phyloP scores from a whole-genome alignment of 2,329 filamentous ascomycete genomes.

The Fusarium multiceps region DNA sequence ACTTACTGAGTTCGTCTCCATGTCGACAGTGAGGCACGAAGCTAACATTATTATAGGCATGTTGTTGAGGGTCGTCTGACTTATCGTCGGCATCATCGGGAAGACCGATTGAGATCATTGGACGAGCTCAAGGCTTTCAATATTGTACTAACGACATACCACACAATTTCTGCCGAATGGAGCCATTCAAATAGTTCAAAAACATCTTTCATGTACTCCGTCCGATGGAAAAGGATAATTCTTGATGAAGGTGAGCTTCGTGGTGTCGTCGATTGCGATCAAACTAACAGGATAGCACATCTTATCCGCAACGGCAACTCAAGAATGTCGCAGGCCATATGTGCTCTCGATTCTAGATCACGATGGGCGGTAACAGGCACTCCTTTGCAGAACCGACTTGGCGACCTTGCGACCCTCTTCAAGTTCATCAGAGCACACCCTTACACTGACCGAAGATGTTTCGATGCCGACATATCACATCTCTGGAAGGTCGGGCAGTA shows the following conservation, averaged over 20 bases:
- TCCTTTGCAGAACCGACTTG: constrained; percentile 59
- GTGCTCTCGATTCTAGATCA: constrained; percentile 49
- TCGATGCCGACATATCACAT: constrained; percentile 32
- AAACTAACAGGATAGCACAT: constrained; percentile 18
- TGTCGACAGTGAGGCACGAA: fast-evolving
- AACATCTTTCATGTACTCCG: constrained; percentile 48
- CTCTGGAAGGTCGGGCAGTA: constrained; percentile 54
- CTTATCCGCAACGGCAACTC: constrained; percentile 33
- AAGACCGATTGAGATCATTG: constrained; percentile 26
- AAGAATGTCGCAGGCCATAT: constrained; percentile 48
- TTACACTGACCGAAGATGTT: constrained; percentile 44
- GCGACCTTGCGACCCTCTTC: constrained; percentile 56
- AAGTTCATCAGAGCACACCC: constrained; percentile 58
- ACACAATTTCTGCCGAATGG: constrained; percentile 55
- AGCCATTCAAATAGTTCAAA: constrained; percentile 8
- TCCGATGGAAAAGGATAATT: constrained; percentile 49
- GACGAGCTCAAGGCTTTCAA: constrained; percentile 28
- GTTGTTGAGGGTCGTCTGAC: constrained; percentile 35
- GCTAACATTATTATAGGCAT: constrained; percentile 36
- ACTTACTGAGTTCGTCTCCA: constrained; percentile 34
- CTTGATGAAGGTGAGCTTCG: constrained; percentile 29
- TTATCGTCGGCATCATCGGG: constrained; percentile 49
- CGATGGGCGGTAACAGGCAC: constrained; percentile 63
- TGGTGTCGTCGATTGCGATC: fast-evolving
- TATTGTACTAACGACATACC: constrained; percentile 56